phyloP scores from a whole-genome alignment of 805 yeast species.

The Saccharomycopsis amapae region DNA sequence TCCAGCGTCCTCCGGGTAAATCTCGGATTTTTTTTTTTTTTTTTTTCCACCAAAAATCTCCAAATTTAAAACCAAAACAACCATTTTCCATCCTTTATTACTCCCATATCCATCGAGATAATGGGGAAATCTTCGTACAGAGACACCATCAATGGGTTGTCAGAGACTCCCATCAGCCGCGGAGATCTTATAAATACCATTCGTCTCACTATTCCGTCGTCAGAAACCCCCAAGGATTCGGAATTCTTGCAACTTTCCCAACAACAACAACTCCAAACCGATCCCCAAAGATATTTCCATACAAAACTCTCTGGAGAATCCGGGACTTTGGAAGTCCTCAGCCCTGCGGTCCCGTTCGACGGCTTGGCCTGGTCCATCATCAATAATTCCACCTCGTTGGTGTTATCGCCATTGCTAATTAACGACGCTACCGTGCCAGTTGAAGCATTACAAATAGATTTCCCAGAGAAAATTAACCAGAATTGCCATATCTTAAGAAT shows the following conservation, averaged over 20 bases:
- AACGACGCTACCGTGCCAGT: background rate
- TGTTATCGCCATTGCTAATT: slow-evolving; percentile 21
- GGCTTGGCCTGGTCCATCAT: slow-evolving; percentile 12
- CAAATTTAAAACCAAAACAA: too few relatives aligned
- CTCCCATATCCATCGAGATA: too few relatives aligned
- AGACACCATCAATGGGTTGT: too few relatives aligned
- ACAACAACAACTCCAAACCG: background rate
- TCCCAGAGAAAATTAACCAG: slow-evolving; percentile 33
- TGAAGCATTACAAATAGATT: slow-evolving; percentile 24
- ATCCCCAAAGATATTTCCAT: background rate
- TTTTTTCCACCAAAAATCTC: too few relatives aligned
- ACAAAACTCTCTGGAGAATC: background rate
- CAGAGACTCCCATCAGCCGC: too few relatives aligned
- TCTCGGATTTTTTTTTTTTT: too few relatives aligned
- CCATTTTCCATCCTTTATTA: too few relatives aligned
- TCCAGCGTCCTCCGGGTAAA: too few relatives aligned
- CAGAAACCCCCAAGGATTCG: background rate
- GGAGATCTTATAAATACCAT: too few relatives aligned
- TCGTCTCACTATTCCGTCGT: background rate
- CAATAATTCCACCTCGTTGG: slow-evolving; percentile 22
- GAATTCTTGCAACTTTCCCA: background rate
- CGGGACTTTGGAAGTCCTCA: background rate
- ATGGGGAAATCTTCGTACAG: too few relatives aligned
- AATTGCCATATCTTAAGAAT: slow-evolving; percentile 33
- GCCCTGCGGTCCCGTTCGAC: background rate